Conservation (phyloP, 1,284 basidiomycete species). For the Rhodotorula sp. region DNA sequence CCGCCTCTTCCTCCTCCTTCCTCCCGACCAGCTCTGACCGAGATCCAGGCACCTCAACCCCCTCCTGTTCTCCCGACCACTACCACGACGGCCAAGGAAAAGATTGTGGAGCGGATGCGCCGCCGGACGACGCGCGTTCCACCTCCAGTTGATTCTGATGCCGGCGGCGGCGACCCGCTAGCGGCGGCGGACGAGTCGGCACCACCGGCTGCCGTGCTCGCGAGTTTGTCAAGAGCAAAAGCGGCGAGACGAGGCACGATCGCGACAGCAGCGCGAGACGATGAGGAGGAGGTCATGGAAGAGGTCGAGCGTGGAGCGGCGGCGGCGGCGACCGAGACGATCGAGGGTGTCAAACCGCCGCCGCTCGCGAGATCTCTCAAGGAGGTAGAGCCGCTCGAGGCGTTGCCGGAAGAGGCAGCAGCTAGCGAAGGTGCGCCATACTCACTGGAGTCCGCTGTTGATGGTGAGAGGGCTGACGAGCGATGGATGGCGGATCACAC, state of each 20-base stretch:
- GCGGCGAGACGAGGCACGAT: not conserved
- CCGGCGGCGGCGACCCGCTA: not conserved
- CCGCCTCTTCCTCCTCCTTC: no score
- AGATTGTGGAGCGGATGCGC: conserved; percentile 2
- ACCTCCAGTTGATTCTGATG: not conserved
- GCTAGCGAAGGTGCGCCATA: not conserved
- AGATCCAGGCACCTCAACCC: not conserved
- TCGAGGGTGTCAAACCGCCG: no score
- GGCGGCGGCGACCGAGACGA: not conserved
- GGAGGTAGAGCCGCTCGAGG: conserved; percentile 5
- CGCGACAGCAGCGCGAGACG: not conserved
- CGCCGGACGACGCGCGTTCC: not conserved
- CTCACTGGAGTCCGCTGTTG: not conserved
- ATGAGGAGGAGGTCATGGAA: not conserved
- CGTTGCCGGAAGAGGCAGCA: not conserved
- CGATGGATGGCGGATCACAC: not conserved
- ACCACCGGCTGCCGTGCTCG: not conserved
- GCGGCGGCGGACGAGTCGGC: not conserved
- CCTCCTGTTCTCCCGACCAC: not conserved
- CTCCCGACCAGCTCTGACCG: not conserved
- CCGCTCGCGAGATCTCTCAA: no score
- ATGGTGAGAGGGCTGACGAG: no score
- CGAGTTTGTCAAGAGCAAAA: not conserved
- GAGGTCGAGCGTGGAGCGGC: not conserved
- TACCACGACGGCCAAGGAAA: not conserved